Base-by-base conservation (phyloP, 371 early-diverging fungal species). In the Lichtheimia corymbifera region DNA sequence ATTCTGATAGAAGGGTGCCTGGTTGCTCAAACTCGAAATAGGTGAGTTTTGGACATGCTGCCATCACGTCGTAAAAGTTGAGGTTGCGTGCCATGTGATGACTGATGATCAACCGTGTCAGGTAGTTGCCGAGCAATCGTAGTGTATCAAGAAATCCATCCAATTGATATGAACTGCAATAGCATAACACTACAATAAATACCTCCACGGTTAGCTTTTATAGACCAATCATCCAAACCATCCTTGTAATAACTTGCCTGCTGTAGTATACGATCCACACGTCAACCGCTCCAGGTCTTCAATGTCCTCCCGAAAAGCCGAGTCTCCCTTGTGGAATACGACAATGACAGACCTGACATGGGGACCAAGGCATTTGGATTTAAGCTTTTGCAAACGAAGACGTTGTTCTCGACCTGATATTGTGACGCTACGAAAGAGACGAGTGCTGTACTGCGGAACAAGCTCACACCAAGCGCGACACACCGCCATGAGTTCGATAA, bases 391-490 rank as follows among this genome's bases (percentile, higher is more conserved):
- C 12, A 41, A 43, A 11, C 35, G 11, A 24, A 56, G 42, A 13
- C 57, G 45, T 9, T 14, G 25, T 7, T 56, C 57, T 14, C 28
- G 27, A n/a, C 44, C 11, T 28, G 22, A 22, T 13, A 56, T n/a
- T 18, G 40, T 22, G n/a, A 56, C 45, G 40, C 20, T 45, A 15
- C 57, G 57, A 42, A 42, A 56, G n/a, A 56, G 17, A 15, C 43
- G 27, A 9, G 45, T 42, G n/a, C 22, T 41, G 17, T 56, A 56
- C 13, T 25, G 15, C 12, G 57, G 57, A 22, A 56, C 45, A 20
- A 27, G 45, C 22, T 56, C 57, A 14, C 25, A 56, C 57, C 57
- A 56, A 5, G 57, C 9, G 18, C 45, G 43, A 45, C 45, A 56
- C 5, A 45, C 57, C 2, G 57, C 43, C 57, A 56, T 56, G 7